These are phyloP conservation scores for Achaetomium macrosporum DNA, from an alignment of 2,329 filamentous ascomycete genomes.

Conservation along the genomic window DNA sequence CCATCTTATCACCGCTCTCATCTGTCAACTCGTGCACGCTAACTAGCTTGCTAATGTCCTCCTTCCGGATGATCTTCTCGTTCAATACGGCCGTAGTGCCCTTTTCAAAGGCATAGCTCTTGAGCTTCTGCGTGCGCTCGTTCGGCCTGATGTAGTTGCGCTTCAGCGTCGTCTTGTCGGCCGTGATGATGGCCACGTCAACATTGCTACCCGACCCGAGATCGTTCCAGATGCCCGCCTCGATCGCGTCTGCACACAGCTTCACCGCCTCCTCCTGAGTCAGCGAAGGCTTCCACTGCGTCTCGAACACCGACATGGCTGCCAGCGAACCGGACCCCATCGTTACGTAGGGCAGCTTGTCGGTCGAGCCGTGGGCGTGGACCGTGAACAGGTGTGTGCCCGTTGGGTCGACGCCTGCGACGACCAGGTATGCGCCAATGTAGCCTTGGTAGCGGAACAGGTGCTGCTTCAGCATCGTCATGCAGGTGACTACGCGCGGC, in stretches of 20 bases:
- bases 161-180: constrained; percentile 89
- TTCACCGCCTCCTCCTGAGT: constrained; percentile 75
- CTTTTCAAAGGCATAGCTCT: constrained; percentile 83
- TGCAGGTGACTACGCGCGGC: constrained; percentile 95
- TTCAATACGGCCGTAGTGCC: constrained; percentile 96
- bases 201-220: constrained; percentile 95
- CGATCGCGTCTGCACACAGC: constrained; percentile 78
- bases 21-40: constrained; percentile 79
- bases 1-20: constrained; percentile 60
- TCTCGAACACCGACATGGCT: constrained; percentile 98
- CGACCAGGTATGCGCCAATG: constrained; percentile 95
- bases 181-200: constrained; percentile 90
- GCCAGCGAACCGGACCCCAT: constrained; percentile 96
- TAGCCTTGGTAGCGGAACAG: constrained; percentile 97
- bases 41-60: constrained; percentile 90
- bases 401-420: constrained; percentile 93
- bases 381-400: constrained; percentile 95
- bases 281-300: constrained; percentile 78
- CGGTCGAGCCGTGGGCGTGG: constrained; percentile 94
- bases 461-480: constrained; percentile 99
- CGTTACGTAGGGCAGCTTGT: constrained; percentile 98
- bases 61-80: constrained; percentile 91
- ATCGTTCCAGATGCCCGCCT: constrained; percentile 98
- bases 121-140: constrained; percentile 81
- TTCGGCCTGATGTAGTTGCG: constrained; percentile 93